phyloP scores from a whole-genome alignment of 1,139 yeast genomes.

The Kluyveromyces sp. region DNA sequence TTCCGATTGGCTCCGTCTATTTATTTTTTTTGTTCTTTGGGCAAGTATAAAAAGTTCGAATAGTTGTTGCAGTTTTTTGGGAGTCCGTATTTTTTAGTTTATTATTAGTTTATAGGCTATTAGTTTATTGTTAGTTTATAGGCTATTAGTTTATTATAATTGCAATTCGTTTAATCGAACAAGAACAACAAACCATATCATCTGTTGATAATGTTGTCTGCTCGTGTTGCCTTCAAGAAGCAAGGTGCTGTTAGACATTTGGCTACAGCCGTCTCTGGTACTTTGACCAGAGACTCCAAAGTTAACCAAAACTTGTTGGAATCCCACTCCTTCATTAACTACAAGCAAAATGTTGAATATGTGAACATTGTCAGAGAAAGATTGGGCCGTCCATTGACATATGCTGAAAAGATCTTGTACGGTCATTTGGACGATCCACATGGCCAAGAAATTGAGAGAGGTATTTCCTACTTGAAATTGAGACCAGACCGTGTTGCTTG shows the following conservation, averaged over 20 bases:
- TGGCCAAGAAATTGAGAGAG: conserved; percentile 91
- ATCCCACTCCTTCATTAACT: conserved; percentile 69
- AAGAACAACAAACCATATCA: neutral
- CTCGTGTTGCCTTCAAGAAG: conserved; percentile 30
- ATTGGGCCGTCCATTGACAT: conserved; percentile 88
- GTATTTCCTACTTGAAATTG: conserved; percentile 90
- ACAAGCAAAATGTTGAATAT: conserved; percentile 74
- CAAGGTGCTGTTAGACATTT: conserved; percentile 28
- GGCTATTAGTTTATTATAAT: neutral
- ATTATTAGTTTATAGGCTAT: neutral
- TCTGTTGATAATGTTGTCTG: conserved; percentile 30
- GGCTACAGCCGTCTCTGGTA: conserved; percentile 64
- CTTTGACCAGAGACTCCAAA: conserved; percentile 81
- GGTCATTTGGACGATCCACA: conserved; percentile 96
- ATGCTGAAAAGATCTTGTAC: conserved; percentile 93
- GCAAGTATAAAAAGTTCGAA: no score
- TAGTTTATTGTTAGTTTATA: neutral
- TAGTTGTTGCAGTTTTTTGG: neutral
- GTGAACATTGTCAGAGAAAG: conserved; percentile 81
- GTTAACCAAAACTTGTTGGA: conserved; percentile 91
- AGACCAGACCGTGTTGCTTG: conserved; percentile 99
- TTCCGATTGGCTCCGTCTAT: no score
- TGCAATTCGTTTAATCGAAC: no score
- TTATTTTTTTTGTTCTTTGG: no score
- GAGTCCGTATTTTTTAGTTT: neutral